phyloP scores from a whole-genome alignment of 148 eudicot genomes.

The Amaranthus palmeri region DNA sequence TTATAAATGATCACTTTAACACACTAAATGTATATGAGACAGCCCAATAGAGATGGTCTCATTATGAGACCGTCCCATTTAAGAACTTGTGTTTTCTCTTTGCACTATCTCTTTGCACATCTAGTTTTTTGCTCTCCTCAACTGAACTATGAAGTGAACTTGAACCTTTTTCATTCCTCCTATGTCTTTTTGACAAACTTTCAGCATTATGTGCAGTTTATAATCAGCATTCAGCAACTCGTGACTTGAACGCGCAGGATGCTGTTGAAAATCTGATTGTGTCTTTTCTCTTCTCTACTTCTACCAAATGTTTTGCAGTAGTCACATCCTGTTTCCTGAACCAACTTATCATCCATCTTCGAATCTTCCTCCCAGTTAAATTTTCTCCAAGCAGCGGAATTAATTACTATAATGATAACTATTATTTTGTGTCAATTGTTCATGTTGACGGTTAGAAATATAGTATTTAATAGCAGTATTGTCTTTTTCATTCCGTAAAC shows the following conservation, averaged over 20 bases:
- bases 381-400: constrained; percentile 25
- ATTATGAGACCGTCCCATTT: too few relatives aligned
- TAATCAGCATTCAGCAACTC: constrained; percentile 27
- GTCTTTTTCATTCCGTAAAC: constrained; percentile 22
- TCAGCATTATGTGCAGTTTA: constrained; percentile 22
- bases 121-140: constrained; percentile 27
- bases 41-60: too few relatives aligned
- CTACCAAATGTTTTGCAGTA: constrained; percentile 33
- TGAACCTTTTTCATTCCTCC: constrained; percentile 30
- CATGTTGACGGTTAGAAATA: constrained; percentile 32
- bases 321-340: constrained; percentile 34
- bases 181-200: constrained; percentile 33
- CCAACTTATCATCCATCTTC: constrained; percentile 17
- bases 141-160: constrained; percentile 23
- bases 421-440: constrained; percentile 28
- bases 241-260: constrained; percentile 26
- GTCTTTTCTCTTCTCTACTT: constrained; percentile 22
- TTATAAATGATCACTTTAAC: too few relatives aligned
- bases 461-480: constrained; percentile 15
- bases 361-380: constrained; percentile 25
- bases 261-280: constrained; percentile 25
- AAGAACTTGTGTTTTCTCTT: constrained; percentile 28
- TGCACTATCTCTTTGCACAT: constrained; percentile 21
- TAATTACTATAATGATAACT: constrained; percentile 21
- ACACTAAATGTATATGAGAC: too few relatives aligned